Base-by-base conservation (phyloP, 768 basidiomycete genomes). In the Multifurca ochricompacta region DNA sequence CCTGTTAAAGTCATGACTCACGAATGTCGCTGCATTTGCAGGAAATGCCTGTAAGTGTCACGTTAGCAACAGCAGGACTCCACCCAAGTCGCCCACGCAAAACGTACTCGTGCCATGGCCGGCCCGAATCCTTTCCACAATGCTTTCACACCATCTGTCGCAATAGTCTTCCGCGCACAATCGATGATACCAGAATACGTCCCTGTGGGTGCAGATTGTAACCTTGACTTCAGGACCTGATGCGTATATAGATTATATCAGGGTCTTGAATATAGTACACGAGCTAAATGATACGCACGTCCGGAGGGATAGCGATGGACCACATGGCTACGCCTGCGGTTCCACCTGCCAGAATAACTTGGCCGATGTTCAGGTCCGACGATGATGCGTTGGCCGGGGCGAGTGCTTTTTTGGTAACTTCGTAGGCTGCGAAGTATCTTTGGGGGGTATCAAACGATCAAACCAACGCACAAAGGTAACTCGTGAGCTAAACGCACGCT, bases 91-190 rank as follows among this genome's bases (percentile, higher is more conserved):
- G 30, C 27, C 43, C 10, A 36, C 31, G 8, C 36, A 43, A 43
- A n/a, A 71, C 85, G 51, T 67, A 89, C 89, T 65, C 91, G 73
- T 56, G 85, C 83, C 95, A 98, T 97, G 16, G 96, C 96, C 14
- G 95, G 96, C 42, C 91, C 94, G 66, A 99, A 91, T 9, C 96
- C 96, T 70, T 88, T 98, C 91, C 93, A 99, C 9, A 99, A 73
- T 1, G 95, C 94, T 27, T 70, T 70, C 16, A 89, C 75, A 39
- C 96, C 96, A 68, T 96, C 93, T 47, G 75, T 78, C 6, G 90
- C 88, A 61, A 98, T 87, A 8, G 92, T 89, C 73, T 98, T 96
- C 50, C 86, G 76, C 34, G 85, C 80, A 64, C 96, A 99, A 68
- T 99, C 96, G 51, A 96, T 63, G 64, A 98, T 77, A 16, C 96